phyloP scores from a whole-genome alignment of 148 eudicot species.

The Chenopodium suecicum region DNA sequence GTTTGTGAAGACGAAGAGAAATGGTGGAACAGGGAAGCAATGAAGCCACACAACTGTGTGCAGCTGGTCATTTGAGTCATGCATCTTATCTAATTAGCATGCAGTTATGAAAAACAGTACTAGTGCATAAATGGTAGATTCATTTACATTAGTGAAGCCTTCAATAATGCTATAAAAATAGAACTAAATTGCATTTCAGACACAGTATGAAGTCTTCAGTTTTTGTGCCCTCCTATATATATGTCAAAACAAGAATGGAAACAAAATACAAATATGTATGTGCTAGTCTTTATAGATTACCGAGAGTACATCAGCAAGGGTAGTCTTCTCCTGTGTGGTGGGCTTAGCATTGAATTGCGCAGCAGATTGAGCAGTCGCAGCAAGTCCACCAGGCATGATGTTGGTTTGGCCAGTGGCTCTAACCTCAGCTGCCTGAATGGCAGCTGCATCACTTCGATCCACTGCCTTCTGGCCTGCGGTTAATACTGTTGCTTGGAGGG shows the following conservation, averaged over 20 bases:
- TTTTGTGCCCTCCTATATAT: no score
- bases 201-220: no score
- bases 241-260: neutral
- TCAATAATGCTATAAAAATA: no score
- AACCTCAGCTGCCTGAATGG: conserved; percentile 83
- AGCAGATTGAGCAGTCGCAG: conserved; percentile 87
- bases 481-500: conserved; percentile 63
- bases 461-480: conserved; percentile 60
- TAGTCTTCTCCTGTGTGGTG: conserved; percentile 50
- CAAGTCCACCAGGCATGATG: conserved; percentile 77
- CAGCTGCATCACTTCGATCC: conserved; percentile 75
- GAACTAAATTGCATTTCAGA: no score
- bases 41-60: no score
- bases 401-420: conserved; percentile 81
- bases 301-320: conserved; percentile 56
- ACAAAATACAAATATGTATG: neutral
- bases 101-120: no score
- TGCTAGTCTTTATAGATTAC: conserved; percentile 21
- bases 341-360: conserved; percentile 61
- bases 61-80: no score
- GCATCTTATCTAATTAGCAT: no score
- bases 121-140: no score
- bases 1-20: no score
- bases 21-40: no score
- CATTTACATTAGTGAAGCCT: no score